These are phyloP conservation scores for Tremellales sp. DNA, from an alignment of 1,284 basidiomycete species.

Conservation along the genomic window DNA sequence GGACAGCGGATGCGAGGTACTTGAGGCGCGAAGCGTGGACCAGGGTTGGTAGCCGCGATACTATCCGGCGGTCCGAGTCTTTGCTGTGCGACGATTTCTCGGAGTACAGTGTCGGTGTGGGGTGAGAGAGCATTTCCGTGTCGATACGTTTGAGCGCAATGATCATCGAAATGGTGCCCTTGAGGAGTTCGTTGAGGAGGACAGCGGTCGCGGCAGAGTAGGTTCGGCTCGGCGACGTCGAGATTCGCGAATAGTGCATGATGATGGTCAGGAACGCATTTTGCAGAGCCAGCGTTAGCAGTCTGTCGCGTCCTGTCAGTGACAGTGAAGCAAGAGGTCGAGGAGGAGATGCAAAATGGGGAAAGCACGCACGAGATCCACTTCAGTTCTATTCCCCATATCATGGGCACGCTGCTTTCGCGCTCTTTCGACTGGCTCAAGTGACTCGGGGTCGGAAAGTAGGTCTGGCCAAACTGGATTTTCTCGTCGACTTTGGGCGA, in stretches of 20 bases:
- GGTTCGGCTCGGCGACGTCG: constrained; percentile 62
- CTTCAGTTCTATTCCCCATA: constrained; percentile 45
- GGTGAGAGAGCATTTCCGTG: constrained; percentile 23
- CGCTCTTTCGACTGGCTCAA: constrained; percentile 2
- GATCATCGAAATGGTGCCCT: constrained; percentile 76
- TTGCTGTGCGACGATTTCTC: constrained; percentile 17
- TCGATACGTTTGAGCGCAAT: constrained; percentile 56
- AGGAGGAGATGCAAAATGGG: neutral
- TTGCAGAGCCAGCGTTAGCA: constrained; percentile 87
- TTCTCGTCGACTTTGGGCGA: constrained; percentile 20
- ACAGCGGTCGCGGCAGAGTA: constrained; percentile 92
- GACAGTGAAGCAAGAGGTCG: neutral
- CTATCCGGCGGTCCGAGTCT: constrained; percentile 7
- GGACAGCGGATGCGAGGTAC: constrained; percentile 48
- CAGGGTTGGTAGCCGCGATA: constrained; percentile 15
- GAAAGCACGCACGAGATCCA: constrained; percentile 43
- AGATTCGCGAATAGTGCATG: constrained; percentile 91
- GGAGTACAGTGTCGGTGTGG: constrained; percentile 17
- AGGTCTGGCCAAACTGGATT: too few species aligned
- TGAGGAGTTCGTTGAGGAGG: constrained; percentile 86
- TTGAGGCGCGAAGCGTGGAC: constrained; percentile 30
- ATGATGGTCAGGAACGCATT: constrained; percentile 85
- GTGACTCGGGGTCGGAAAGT: neutral
- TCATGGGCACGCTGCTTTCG: constrained; percentile 26
- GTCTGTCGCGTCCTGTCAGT: constrained; percentile 52